phyloP scores from a whole-genome alignment of 1,139 yeast genomes.

The Komagataea norvegica region DNA sequence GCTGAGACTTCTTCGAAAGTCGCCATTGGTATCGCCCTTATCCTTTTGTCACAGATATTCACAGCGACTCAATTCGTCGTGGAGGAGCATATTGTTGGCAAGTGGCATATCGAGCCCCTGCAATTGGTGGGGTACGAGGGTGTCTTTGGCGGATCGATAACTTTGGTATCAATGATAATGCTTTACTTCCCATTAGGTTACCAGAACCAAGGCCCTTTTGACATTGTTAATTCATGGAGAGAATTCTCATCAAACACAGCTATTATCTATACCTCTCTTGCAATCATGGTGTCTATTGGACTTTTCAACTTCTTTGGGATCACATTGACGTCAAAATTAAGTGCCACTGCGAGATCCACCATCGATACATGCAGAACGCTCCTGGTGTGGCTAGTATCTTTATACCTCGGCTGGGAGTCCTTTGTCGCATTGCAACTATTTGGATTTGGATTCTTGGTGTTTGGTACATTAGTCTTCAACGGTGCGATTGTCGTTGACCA shows the following conservation, averaged over 20 bases:
- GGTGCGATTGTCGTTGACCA: conserved; percentile 53
- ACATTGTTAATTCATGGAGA: conserved; percentile 45
- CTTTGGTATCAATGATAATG: conserved; percentile 41
- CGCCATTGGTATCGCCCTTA: conserved; percentile 52
- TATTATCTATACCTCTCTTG: conserved; percentile 50
- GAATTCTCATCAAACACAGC: conserved; percentile 43
- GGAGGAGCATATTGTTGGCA: conserved; percentile 64
- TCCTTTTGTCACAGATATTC: conserved; percentile 58
- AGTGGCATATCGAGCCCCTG: conserved; percentile 54
- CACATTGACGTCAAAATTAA: conserved; percentile 56
- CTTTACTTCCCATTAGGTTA: conserved; percentile 41
- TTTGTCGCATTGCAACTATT: conserved; percentile 56
- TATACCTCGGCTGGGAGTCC: conserved; percentile 73
- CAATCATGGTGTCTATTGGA: conserved; percentile 70
- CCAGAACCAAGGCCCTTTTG: conserved; percentile 47
- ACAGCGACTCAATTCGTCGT: conserved; percentile 75
- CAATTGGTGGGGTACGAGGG: conserved; percentile 76
- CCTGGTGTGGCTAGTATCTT: conserved; percentile 72
- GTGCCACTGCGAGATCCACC: conserved; percentile 78
- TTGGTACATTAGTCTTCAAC: conserved; percentile 73
- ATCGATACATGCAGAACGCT: conserved; percentile 76
- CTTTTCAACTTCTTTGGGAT: conserved; percentile 73
- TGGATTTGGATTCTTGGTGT: conserved; percentile 62
- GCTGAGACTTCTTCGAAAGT: conserved; percentile 22
- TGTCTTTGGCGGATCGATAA: conserved; percentile 51